Evolutionary conservation across 2,329 filamentous ascomycete species (phyloP).

Genomic region (Ophiostoma sp.): DNA sequence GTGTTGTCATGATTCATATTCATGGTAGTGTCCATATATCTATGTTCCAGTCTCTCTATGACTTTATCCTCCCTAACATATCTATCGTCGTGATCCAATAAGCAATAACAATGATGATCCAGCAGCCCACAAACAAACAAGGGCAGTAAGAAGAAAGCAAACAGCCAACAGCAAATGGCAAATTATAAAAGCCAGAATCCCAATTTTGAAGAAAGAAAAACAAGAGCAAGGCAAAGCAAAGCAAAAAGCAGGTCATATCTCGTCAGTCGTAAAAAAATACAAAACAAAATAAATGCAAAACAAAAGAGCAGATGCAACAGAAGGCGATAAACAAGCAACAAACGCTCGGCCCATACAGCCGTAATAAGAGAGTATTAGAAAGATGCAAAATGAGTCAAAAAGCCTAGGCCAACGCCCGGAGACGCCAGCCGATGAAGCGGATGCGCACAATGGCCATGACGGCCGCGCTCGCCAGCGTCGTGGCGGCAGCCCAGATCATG

Average conservation of each 20-base stretch:
- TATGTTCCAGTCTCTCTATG: background rate
- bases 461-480: slow-evolving; percentile 23
- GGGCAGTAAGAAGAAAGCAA: background rate
- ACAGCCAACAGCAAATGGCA: background rate
- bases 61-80: background rate
- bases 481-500: slow-evolving; percentile 27
- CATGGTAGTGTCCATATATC: background rate
- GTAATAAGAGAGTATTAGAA: slow-evolving; percentile 9
- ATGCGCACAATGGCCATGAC: slow-evolving; percentile 21
- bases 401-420: slow-evolving; percentile 9
- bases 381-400: background rate
- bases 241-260: background rate
- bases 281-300: slow-evolving; percentile 2
- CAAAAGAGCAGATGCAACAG: background rate
- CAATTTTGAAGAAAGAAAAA: background rate
- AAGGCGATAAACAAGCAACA: background rate
- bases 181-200: background rate
- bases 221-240: background rate
- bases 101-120: background rate
- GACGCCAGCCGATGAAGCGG: slow-evolving; percentile 22
- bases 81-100: background rate
- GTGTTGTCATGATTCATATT: background rate
- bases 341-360: slow-evolving; percentile 5
- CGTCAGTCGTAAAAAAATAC: background rate
- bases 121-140: background rate